Conservation (phyloP, 306 rosid species). For the Prunus fruticosa region DNA sequence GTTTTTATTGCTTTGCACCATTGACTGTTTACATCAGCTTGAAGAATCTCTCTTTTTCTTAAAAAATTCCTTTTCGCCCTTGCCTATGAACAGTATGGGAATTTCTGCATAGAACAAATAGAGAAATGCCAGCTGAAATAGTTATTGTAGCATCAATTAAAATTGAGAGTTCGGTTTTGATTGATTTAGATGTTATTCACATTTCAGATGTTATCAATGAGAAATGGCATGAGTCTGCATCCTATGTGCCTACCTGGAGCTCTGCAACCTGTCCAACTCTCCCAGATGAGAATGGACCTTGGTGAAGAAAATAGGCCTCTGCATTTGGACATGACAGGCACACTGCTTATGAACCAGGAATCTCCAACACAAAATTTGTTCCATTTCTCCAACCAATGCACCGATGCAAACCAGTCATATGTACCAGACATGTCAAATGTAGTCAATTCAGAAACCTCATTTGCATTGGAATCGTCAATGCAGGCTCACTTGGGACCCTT, state of each 20-base stretch:
- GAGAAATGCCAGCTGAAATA: not conserved
- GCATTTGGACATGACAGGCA: conserved; percentile 42
- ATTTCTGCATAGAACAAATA: too few relatives aligned
- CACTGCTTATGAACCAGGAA: conserved; percentile 52
- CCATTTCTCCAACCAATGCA: conserved; percentile 39
- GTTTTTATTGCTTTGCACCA: not conserved
- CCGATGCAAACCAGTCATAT: conserved; percentile 38
- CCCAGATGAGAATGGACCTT: conserved; percentile 50
- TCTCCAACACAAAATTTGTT: conserved; percentile 43
- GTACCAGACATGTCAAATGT: conserved; percentile 44
- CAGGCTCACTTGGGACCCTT: conserved; percentile 47
- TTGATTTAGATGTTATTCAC: conserved; percentile 4
- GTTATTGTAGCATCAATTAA: not conserved
- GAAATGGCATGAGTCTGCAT: conserved; percentile 79
- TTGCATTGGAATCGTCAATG: conserved; percentile 44
- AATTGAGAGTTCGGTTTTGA: conserved; percentile 2
- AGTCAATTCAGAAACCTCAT: conserved; percentile 43
- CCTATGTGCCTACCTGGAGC: conserved; percentile 68
- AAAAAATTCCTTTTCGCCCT: not conserved
- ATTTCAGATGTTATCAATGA: conserved; percentile 88
- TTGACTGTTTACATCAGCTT: not conserved
- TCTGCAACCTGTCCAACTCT: conserved; percentile 45
- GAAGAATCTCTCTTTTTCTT: not conserved
- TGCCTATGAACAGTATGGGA: not conserved
- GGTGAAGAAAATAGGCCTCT: conserved; percentile 52